Evolutionary conservation across 257 asterid genomes (phyloP).

Genomic region (Penstemon davidsonii): DNA sequence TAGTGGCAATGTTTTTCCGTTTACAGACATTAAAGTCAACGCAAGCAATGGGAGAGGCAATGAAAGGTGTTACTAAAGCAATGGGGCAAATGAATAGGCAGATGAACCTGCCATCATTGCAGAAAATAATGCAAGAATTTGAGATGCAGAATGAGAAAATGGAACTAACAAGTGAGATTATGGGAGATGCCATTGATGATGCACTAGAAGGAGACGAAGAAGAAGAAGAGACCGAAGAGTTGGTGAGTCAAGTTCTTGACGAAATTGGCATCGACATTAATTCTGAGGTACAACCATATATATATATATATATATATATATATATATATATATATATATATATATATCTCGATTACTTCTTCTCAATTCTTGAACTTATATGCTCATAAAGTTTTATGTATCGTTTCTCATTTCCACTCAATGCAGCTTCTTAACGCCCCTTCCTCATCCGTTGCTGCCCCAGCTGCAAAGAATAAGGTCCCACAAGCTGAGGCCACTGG

Average conservation of each 20-base stretch:
- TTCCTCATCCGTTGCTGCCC: slow-evolving; percentile 82
- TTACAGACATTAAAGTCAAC: slow-evolving; percentile 90
- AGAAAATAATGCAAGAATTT: slow-evolving; percentile 97
- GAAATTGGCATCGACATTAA: slow-evolving; percentile 94
- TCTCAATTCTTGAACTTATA: background rate
- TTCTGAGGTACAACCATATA: slow-evolving; percentile 74
- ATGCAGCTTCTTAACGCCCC: slow-evolving; percentile 92
- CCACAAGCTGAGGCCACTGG: slow-evolving; percentile 91
- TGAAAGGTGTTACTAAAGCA: slow-evolving; percentile 98
- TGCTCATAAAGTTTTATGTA: background rate
- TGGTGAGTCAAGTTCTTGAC: slow-evolving; percentile 95
- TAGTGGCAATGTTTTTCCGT: background rate
- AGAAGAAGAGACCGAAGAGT: slow-evolving; percentile 94
- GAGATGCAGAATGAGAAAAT: slow-evolving; percentile 95
- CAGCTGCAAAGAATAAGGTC: slow-evolving; percentile 71
- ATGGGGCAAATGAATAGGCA: slow-evolving; percentile 99
- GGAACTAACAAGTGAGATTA: slow-evolving; percentile 92
- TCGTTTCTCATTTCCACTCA: slow-evolving; percentile 18
- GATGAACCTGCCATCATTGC: slow-evolving; percentile 95
- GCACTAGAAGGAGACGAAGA: slow-evolving; percentile 99
- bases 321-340: too few species aligned
- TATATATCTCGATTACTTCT: background rate
- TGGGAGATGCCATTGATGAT: slow-evolving; percentile 98
- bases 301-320: too few species aligned
- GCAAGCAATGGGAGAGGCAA: slow-evolving; percentile 99